Conservation (phyloP, 805 yeast species). For the Kregervanrija pseudodelftensis region DNA sequence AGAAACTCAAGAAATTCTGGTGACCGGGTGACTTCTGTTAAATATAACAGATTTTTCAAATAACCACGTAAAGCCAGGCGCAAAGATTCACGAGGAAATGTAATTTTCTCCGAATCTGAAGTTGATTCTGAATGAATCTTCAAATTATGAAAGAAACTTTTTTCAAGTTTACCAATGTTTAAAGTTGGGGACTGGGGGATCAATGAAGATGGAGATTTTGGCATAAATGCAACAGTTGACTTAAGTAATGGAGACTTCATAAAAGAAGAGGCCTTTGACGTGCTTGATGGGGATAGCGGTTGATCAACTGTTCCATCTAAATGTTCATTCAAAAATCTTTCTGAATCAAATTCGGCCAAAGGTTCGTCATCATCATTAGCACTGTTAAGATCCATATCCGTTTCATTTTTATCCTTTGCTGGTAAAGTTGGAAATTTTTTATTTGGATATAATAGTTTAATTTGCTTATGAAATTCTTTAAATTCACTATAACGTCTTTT, state of each 20-base stretch:
- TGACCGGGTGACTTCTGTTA: constrained; percentile 50
- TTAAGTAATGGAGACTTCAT: constrained; percentile 4
- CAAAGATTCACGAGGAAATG: constrained; percentile 64
- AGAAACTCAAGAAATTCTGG: constrained; percentile 49
- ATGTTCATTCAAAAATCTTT: too few species aligned
- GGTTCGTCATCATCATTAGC: constrained; percentile 9
- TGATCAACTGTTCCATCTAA: too few species aligned
- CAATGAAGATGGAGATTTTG: background rate
- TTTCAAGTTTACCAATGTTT: constrained; percentile 16
- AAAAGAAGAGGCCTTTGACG: background rate
- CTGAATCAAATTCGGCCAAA: background rate
- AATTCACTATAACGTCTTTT: constrained; percentile 66
- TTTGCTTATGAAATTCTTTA: constrained; percentile 42
- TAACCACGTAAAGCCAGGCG: constrained; percentile 75
- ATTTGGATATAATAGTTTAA: constrained; percentile 62
- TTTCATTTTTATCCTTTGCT: constrained; percentile 22
- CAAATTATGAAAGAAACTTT: constrained; percentile 13
- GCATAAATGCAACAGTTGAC: background rate
- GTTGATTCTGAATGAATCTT: constrained; percentile 4
- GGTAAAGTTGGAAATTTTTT: constrained; percentile 39
- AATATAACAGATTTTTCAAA: constrained; percentile 43
- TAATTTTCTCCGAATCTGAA: constrained; percentile 10
- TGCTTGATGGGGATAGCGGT: background rate
- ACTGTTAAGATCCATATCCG: constrained; percentile 12
- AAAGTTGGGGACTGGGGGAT: constrained; percentile 1